phyloP scores from a whole-genome alignment of 1,139 yeast species.

The Candida mesenterica region DNA sequence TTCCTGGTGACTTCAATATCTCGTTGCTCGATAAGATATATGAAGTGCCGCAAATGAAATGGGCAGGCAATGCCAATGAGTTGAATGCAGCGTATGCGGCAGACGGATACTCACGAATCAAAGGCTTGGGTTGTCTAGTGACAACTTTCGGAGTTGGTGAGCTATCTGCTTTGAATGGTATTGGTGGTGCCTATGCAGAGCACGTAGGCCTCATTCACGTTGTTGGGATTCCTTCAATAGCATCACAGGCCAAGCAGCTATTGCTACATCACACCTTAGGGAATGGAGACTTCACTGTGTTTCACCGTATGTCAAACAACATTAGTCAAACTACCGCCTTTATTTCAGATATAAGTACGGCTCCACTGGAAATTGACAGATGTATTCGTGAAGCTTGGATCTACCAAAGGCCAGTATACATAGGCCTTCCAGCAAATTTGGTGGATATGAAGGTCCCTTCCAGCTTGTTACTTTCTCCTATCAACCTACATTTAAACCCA shows the following conservation, averaged over 20 bases:
- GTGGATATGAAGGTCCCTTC: conserved; percentile 64
- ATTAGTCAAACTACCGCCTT: conserved; percentile 66
- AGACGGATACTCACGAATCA: conserved; percentile 42
- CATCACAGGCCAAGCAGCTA: conserved; percentile 37
- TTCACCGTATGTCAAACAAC: conserved; percentile 55
- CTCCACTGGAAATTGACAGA: conserved; percentile 70
- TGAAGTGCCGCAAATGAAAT: conserved; percentile 33
- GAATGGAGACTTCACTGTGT: conserved; percentile 46
- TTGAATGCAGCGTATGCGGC: conserved; percentile 46
- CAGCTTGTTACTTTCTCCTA: conserved; percentile 55
- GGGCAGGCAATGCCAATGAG: conserved; percentile 47
- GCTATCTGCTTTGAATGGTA: conserved; percentile 39
- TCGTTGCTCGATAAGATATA: conserved; percentile 37
- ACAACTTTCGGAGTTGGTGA: conserved; percentile 47
- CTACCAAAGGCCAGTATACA: conserved; percentile 78
- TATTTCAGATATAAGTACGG: conserved; percentile 59
- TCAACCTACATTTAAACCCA: conserved; percentile 58
- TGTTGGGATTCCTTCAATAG: conserved; percentile 41
- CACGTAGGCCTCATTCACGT: conserved; percentile 42
- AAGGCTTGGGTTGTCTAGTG: conserved; percentile 36
- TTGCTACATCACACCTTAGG: conserved; percentile 46
- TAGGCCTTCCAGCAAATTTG: conserved; percentile 81
- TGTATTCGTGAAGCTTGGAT: conserved; percentile 71
- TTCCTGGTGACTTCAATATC: conserved; percentile 44
- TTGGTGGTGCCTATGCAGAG: conserved; percentile 44